phyloP scores from a whole-genome alignment of 805 yeast genomes.

The Ogataea philodendri region DNA sequence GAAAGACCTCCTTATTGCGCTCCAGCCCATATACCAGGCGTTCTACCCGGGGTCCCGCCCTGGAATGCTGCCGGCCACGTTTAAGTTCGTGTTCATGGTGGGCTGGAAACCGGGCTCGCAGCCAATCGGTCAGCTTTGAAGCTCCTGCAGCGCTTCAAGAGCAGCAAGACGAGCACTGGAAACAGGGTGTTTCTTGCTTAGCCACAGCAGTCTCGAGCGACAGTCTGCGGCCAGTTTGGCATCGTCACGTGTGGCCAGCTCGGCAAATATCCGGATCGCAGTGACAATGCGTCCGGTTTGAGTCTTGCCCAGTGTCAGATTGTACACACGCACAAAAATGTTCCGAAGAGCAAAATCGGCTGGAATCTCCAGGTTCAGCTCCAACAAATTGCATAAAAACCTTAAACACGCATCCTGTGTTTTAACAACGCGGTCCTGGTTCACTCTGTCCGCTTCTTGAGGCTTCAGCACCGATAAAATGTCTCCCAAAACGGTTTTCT shows the following conservation, averaged over 20 bases:
- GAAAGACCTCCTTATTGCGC: conserved; percentile 67
- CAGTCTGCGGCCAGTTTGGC: conserved; percentile 14
- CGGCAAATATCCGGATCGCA: conserved; percentile 44
- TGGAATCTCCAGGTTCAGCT: conserved; percentile 37
- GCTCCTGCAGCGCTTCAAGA: conserved; percentile 23
- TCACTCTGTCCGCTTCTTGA: conserved; percentile 7
- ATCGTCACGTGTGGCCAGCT: conserved; percentile 8
- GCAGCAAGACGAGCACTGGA: conserved; percentile 21
- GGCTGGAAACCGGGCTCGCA: conserved; percentile 86
- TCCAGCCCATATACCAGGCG: conserved; percentile 68
- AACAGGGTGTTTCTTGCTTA: conserved; percentile 26
- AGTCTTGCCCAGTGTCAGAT: conserved; percentile 52
- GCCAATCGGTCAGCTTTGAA: conserved; percentile 30
- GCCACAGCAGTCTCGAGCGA: conserved; percentile 24
- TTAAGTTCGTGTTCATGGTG: conserved; percentile 74
- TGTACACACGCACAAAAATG: conserved; percentile 49
- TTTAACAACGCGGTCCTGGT: conserved; percentile 19
- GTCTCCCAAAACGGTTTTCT: conserved; percentile 20
- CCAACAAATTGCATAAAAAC: conserved; percentile 40
- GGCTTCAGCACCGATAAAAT: conserved; percentile 31
- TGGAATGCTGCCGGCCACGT: conserved; percentile 71
- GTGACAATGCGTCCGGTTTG: conserved; percentile 37
- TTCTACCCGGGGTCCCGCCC: conserved; percentile 63
- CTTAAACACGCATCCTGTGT: conserved; percentile 27
- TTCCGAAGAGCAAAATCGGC: conserved; percentile 30